Conservation (phyloP, 1,284 basidiomycete genomes). For the Tremellales sp. region DNA sequence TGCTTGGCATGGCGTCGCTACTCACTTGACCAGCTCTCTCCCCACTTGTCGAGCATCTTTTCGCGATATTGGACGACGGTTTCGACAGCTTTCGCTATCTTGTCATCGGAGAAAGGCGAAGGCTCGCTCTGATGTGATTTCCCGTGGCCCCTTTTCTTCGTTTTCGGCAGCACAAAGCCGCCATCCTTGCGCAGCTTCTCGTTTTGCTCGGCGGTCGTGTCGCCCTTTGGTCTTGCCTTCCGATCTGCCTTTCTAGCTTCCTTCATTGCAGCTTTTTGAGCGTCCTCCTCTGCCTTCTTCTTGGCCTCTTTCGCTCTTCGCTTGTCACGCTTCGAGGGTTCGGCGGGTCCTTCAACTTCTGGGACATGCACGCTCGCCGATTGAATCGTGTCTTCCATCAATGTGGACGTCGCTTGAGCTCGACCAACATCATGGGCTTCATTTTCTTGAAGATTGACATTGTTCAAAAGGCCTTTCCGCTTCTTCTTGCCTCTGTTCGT, state of each 20-base stretch:
- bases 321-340: slow-evolving; percentile 74
- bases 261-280: slow-evolving; percentile 23
- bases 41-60: slow-evolving; percentile 42
- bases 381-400: too few relatives aligned
- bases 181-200: slow-evolving; percentile 9
- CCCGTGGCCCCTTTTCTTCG: slow-evolving; percentile 14
- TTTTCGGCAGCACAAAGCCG: slow-evolving; percentile 7
- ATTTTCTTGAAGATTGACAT: too few relatives aligned
- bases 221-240: slow-evolving; percentile 13
- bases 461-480: too few relatives aligned
- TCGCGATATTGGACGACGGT: slow-evolving; percentile 18
- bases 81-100: slow-evolving; percentile 10
- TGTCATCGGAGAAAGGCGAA: slow-evolving; percentile 17
- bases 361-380: too few relatives aligned
- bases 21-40: slow-evolving; percentile 28
- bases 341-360: slow-evolving; percentile 19
- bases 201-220: slow-evolving; percentile 9
- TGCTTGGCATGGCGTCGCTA: neutral
- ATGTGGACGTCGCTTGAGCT: too few relatives aligned
- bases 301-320: slow-evolving; percentile 70
- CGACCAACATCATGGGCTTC: too few relatives aligned
- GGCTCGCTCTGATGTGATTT: slow-evolving; percentile 3
- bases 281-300: slow-evolving; percentile 58
- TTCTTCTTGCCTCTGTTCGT: too few relatives aligned
- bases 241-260: slow-evolving; percentile 29